Base-by-base conservation (phyloP, 108 stramenopile genomes). In the Parmales sp. region DNA sequence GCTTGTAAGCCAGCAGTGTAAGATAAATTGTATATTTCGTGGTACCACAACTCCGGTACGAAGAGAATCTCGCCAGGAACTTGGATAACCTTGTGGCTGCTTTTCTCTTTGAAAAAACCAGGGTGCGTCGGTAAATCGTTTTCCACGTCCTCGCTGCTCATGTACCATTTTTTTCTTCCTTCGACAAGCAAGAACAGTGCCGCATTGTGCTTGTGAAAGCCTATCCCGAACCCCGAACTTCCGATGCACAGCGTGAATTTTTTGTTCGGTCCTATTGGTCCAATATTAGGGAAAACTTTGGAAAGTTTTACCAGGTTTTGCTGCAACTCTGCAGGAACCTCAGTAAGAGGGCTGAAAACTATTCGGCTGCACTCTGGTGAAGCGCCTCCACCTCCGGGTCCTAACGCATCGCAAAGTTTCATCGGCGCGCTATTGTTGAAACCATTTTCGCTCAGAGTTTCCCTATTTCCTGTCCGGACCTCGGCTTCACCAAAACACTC, bases 161-260 rank as follows among this genome's bases (percentile, higher is more conserved):
- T 63, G 70, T 78, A 78, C 77, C 77, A 78, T 45, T 78, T 78
- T 38, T 78, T 78, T 22, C 69, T 44, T 0, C 77, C 77, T 28
- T 45, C 41, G 1, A 71, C 46, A 2, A 78, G 64, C 70, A 71
- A 66, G 38, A 78, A 78, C 49, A 78, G 48, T 0, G 77, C 77
- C 7, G 77, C 70, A 1, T 75, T 75, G 70, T 78, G 77, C 46
- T 70, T 74, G 73, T 78, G 77, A 70, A 78, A 75, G 0, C 77
- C 77, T 0, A 78, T 78, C 22, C 77, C 77, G 43, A 78, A 78
- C 7, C 77, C 77, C 28, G 74, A 70, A 5, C 69, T 66, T 20
- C 70, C 77, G 26, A 78, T 65, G 31, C 51, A 64, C 2, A 78
- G 48, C 39, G 77, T 78, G 46, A 67, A 74, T 39, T 75, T 75